Conservation (phyloP, 2,329 filamentous ascomycete species). For the Alternaria novae-zelandiae region DNA sequence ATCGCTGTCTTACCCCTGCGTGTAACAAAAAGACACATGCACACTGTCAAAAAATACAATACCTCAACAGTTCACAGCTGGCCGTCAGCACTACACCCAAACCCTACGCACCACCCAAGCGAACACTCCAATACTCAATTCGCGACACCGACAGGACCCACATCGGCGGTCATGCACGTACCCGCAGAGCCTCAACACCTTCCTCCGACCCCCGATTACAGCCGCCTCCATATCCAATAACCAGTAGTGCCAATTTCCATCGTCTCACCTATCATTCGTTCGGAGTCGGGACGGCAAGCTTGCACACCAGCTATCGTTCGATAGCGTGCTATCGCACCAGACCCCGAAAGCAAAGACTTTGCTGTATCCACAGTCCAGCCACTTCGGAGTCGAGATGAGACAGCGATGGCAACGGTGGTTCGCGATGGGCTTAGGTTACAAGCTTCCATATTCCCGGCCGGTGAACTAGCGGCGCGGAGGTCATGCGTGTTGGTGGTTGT, state of each 20-base stretch:
- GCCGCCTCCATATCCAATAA: background rate
- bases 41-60: background rate
- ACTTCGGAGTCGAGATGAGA: background rate
- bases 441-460: background rate
- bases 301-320: background rate
- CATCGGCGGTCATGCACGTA: background rate
- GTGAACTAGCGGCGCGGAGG: background rate
- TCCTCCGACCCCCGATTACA: background rate
- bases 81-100: background rate
- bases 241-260: background rate
- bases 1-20: background rate
- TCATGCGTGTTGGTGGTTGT: background rate
- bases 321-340: background rate
- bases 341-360: background rate
- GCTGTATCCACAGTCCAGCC: background rate
- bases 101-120: background rate
- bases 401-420: background rate
- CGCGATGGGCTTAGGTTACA: background rate
- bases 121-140: background rate
- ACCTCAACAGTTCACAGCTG: background rate
- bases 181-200: background rate
- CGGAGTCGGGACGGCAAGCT: background rate
- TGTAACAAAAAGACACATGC: background rate
- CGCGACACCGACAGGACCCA: background rate
- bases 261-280: background rate